Evolutionary conservation across 1,284 basidiomycete genomes (phyloP).

Genomic region (Lentinula novae-zelandiae): DNA sequence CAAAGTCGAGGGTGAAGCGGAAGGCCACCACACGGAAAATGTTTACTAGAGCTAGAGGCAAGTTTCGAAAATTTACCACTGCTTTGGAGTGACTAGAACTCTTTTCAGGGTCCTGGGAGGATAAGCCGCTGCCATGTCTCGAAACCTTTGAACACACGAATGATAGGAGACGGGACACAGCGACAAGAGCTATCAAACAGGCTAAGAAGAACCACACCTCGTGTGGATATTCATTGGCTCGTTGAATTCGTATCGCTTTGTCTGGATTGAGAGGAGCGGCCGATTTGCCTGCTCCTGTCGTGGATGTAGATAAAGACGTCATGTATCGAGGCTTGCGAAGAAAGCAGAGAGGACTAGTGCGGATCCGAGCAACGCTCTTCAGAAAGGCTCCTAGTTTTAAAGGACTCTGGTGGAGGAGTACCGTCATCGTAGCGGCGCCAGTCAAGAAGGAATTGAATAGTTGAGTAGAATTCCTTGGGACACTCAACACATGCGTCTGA

Average conservation of each 20-base stretch:
- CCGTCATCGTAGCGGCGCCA: neutral
- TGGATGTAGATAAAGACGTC: neutral
- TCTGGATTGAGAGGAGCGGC: neutral
- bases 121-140: neutral
- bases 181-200: constrained; percentile 30
- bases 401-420: neutral
- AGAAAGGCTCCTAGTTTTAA: neutral
- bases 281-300: neutral
- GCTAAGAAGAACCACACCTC: constrained; percentile 36
- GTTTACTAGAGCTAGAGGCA: constrained; percentile 38
- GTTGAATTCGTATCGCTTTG: constrained; percentile 9
- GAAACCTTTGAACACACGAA: constrained; percentile 24
- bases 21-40: constrained; percentile 45
- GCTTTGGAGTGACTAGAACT: constrained; percentile 4
- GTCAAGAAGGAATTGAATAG: neutral
- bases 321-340: neutral
- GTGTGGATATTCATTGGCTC: constrained; percentile 26
- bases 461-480: neutral
- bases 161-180: constrained; percentile 27
- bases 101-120: constrained; percentile 22
- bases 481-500: neutral
- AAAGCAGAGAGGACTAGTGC: neutral
- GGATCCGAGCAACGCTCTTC: neutral
- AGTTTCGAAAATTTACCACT: constrained; percentile 21
- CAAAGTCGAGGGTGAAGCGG: constrained; percentile 41